Conservation (phyloP, 2,329 filamentous ascomycete species). For the Cryphonectria nitschkei region DNA sequence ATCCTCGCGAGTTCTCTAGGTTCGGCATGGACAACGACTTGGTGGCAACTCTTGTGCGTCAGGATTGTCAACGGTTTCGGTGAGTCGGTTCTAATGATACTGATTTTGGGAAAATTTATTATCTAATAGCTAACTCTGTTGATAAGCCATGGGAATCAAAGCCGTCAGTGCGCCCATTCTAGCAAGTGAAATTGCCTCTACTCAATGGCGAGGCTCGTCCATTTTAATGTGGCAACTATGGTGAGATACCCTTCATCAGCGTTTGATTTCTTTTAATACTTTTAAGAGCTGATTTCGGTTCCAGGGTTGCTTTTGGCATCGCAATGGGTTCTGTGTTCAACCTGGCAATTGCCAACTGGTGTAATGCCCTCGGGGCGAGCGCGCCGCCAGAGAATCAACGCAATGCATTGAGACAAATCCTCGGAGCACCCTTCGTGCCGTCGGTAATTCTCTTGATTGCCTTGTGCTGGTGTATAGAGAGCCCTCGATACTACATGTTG, state of each 20-base stretch:
- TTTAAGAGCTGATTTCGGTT: background rate
- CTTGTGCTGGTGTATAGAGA: constrained; percentile 45
- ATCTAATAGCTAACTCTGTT: background rate
- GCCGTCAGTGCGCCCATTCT: constrained; percentile 53
- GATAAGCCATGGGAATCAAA: constrained; percentile 51
- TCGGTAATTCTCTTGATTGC: constrained; percentile 39
- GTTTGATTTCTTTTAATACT: background rate
- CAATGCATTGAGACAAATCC: constrained; percentile 38
- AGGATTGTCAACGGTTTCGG: constrained; percentile 45
- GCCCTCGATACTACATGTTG: constrained; percentile 45
- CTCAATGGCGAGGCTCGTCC: constrained; percentile 52
- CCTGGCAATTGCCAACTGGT: constrained; percentile 40
- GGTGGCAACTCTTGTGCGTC: constrained; percentile 41
- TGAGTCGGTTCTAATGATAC: constrained; percentile 30
- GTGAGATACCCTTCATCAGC: constrained; percentile 28
- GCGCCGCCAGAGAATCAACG: constrained; percentile 24
- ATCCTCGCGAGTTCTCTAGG: constrained; percentile 46
- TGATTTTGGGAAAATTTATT: background rate
- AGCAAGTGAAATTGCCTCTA: constrained; percentile 50
- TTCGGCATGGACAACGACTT: constrained; percentile 40
- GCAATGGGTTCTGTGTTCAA: constrained; percentile 43
- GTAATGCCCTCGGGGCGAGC: background rate
- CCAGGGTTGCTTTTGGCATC: constrained; percentile 42
- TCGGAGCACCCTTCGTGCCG: constrained; percentile 43
- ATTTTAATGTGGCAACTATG: constrained; percentile 53